Conservation (phyloP, 768 basidiomycete genomes). For the Arthromyces matolae region DNA sequence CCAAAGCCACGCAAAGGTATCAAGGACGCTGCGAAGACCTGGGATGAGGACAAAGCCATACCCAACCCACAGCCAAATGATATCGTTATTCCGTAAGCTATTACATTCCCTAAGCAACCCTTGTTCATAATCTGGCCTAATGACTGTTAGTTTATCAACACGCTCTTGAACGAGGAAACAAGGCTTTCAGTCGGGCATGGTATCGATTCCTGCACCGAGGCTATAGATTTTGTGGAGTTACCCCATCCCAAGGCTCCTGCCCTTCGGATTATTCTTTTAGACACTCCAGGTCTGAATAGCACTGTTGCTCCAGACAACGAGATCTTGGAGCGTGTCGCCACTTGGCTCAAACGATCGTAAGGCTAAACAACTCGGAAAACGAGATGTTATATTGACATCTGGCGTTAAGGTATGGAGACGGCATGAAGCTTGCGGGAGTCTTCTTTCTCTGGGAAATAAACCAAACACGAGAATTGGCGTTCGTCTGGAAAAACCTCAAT, state of each 20-base stretch:
- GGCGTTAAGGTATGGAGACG: conserved; percentile 5
- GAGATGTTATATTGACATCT: neutral
- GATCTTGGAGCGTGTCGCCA: conserved; percentile 8
- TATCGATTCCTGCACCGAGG: conserved; percentile 11
- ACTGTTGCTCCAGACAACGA: conserved; percentile 8
- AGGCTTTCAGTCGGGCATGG: conserved; percentile 11
- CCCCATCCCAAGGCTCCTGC: conserved; percentile 11
- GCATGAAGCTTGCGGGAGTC: conserved; percentile 14
- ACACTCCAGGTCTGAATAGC: conserved; percentile 14
- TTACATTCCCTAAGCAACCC: neutral
- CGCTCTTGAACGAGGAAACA: neutral
- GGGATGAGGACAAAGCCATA: conserved; percentile 3
- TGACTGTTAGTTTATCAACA: conserved; percentile 11
- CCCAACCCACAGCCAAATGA: conserved; percentile 12
- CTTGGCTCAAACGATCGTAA: conserved; percentile 13
- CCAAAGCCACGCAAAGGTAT: conserved; percentile 1
- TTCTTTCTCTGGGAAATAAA: conserved; percentile 14
- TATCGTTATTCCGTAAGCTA: conserved; percentile 15
- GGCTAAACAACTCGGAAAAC: neutral
- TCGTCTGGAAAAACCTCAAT: conserved; percentile 10
- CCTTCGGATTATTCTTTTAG: conserved; percentile 11
- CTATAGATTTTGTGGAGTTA: conserved; percentile 3
- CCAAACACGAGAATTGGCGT: conserved; percentile 8
- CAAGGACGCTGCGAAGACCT: conserved; percentile 2
- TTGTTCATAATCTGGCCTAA: neutral